Evolutionary conservation across 768 basidiomycete genomes (phyloP).

Genomic region (Boletus reticulatus): DNA sequence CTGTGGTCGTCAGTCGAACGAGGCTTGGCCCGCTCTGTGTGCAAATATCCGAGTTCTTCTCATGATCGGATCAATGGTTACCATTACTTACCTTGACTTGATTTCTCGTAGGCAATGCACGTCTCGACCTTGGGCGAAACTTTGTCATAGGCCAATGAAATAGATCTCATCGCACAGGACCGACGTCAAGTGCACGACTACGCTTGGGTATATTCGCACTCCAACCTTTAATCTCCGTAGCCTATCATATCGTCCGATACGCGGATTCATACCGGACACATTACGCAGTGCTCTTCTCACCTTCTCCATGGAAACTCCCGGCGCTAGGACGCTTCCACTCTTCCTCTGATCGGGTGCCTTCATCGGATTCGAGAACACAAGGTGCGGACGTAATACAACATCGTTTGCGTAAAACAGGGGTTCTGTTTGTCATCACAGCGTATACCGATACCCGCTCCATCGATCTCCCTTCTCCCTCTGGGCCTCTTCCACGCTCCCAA

Average conservation of each 20-base stretch:
- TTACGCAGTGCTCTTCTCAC: background rate
- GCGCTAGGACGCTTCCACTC: background rate
- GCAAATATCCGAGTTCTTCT: background rate
- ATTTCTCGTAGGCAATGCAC: background rate
- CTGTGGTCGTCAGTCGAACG: background rate
- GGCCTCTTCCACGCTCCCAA: constrained; percentile 57
- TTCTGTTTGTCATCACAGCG: constrained; percentile 36
- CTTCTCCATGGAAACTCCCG: background rate
- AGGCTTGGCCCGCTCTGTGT: too few species aligned
- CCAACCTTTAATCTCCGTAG: background rate
- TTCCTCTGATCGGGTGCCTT: background rate
- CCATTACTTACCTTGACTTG: background rate
- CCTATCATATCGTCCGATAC: background rate
- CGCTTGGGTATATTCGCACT: too few species aligned
- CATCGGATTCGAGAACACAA: background rate
- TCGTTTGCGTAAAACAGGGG: background rate
- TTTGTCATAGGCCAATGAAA: background rate
- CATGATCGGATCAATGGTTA: background rate
- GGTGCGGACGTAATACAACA: background rate
- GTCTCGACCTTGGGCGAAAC: too few species aligned
- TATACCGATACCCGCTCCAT: constrained; percentile 78
- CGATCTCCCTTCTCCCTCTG: constrained; percentile 68
- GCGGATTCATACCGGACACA: background rate
- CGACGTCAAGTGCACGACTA: background rate
- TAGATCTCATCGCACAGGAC: too few species aligned